phyloP scores from a whole-genome alignment of 257 asterid genomes.

The Fraxinus americana region DNA sequence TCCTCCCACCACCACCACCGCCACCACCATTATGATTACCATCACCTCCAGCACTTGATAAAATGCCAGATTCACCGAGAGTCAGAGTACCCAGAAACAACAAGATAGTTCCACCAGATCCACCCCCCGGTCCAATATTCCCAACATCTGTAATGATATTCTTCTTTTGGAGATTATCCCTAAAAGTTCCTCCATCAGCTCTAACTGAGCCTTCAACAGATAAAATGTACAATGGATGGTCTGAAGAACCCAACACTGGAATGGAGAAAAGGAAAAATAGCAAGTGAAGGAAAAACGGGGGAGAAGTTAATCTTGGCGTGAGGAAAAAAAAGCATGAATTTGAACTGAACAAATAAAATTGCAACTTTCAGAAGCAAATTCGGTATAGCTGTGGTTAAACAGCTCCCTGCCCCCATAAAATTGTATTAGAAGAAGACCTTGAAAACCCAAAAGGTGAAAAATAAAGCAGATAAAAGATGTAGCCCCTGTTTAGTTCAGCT shows the following conservation, averaged over 20 bases:
- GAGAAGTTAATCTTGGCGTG: conserved; percentile 2
- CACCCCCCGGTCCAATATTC: conserved; percentile 81
- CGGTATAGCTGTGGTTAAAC: neutral
- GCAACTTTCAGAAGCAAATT: neutral
- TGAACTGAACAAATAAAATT: conserved; percentile 8
- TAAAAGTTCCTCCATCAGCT: conserved; percentile 76
- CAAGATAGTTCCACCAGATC: conserved; percentile 97
- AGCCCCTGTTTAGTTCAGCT: too few species aligned
- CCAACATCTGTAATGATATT: conserved; percentile 26
- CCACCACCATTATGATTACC: conserved; percentile 79
- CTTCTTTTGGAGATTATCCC: conserved; percentile 36
- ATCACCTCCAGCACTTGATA: conserved; percentile 86
- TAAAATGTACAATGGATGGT: conserved; percentile 72
- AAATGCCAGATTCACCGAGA: conserved; percentile 59
- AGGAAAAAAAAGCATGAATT: conserved; percentile 10
- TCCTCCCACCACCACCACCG: conserved; percentile 99
- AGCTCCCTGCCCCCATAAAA: neutral
- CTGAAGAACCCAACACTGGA: conserved; percentile 84
- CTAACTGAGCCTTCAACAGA: conserved; percentile 72
- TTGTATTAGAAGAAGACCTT: neutral
- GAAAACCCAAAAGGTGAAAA: neutral
- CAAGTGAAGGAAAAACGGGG: conserved; percentile 7
- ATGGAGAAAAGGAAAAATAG: conserved; percentile 22
- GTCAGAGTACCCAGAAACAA: conserved; percentile 64
- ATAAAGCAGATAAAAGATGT: neutral